Evolutionary conservation across 352 stramenopile genomes (phyloP).

Genomic region (Aphanomyces cochlioides): DNA sequence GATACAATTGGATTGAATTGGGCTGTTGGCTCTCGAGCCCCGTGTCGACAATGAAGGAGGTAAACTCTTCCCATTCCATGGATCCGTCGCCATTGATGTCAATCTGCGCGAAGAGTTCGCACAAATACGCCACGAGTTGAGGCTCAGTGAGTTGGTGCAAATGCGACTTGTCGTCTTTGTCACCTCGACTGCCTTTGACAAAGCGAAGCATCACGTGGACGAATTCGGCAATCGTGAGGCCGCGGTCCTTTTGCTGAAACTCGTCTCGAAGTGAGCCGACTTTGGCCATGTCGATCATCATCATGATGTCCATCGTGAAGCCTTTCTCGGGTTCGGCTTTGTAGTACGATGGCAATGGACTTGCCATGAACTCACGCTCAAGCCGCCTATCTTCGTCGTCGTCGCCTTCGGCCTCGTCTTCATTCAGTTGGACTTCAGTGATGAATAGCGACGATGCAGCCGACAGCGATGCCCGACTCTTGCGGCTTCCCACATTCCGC

Average conservation of each 20-base stretch:
- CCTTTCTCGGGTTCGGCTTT: slow-evolving; percentile 74
- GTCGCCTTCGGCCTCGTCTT: background rate
- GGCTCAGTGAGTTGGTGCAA: slow-evolving; percentile 60
- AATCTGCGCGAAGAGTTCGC: slow-evolving; percentile 88
- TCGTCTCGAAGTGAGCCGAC: slow-evolving; percentile 76
- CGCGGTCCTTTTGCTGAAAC: slow-evolving; percentile 79
- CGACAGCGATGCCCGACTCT: background rate
- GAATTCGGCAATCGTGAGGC: slow-evolving; percentile 79
- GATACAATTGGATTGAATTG: slow-evolving; percentile 85
- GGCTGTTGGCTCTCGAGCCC: slow-evolving; percentile 80
- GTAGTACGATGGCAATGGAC: slow-evolving; percentile 38
- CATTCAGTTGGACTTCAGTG: slow-evolving; percentile 20
- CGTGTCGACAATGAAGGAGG: slow-evolving; percentile 87
- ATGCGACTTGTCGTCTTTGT: slow-evolving; percentile 60
- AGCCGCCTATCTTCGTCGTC: slow-evolving; percentile 11
- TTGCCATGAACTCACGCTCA: slow-evolving; percentile 18
- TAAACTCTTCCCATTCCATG: slow-evolving; percentile 93
- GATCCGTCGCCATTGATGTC: slow-evolving; percentile 88
- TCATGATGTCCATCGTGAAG: slow-evolving; percentile 91
- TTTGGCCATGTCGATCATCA: slow-evolving; percentile 89
- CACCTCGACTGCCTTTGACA: slow-evolving; percentile 45
- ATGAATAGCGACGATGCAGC: slow-evolving; percentile 10
- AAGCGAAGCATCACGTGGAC: slow-evolving; percentile 85
- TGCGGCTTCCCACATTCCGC: background rate
- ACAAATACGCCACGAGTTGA: slow-evolving; percentile 80